Evolutionary conservation across 1,139 yeast genomes (phyloP).

Genomic region (Pneumocystis jirovecii): DNA sequence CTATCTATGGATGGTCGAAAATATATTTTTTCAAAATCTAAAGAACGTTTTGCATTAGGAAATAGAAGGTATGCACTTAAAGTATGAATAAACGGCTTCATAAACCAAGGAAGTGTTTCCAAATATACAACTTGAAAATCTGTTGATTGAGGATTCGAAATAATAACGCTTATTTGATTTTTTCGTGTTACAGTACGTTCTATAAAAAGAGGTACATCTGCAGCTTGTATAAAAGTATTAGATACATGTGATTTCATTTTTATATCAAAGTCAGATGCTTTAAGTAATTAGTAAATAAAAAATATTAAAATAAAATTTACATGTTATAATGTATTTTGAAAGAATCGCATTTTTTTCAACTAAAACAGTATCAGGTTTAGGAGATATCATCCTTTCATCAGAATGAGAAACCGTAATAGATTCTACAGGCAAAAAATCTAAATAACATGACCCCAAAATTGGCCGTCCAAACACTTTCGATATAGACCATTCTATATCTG

Average conservation of each 20-base stretch:
- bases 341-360: neutral
- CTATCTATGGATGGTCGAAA: slow-evolving; percentile 74
- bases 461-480: slow-evolving; percentile 38
- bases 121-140: slow-evolving; percentile 45
- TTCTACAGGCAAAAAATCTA: slow-evolving; percentile 14
- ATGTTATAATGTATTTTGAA: neutral
- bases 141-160: slow-evolving; percentile 44
- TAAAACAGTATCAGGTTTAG: neutral
- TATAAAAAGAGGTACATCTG: slow-evolving; percentile 51
- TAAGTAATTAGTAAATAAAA: neutral
- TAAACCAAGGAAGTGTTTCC: slow-evolving; percentile 88
- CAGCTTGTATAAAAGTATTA: slow-evolving; percentile 10
- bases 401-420: neutral
- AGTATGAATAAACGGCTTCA: slow-evolving; percentile 68
- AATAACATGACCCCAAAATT: slow-evolving; percentile 42
- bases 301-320: neutral
- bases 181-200: slow-evolving; percentile 75
- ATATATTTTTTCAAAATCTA: slow-evolving; percentile 28
- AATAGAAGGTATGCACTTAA: slow-evolving; percentile 21
- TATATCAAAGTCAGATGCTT: neutral
- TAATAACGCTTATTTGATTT: slow-evolving; percentile 19
- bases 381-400: neutral
- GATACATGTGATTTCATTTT: neutral
- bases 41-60: neutral
- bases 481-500: slow-evolving; percentile 38